Conservation (phyloP, 768 basidiomycete species). For the Mycena crocata region DNA sequence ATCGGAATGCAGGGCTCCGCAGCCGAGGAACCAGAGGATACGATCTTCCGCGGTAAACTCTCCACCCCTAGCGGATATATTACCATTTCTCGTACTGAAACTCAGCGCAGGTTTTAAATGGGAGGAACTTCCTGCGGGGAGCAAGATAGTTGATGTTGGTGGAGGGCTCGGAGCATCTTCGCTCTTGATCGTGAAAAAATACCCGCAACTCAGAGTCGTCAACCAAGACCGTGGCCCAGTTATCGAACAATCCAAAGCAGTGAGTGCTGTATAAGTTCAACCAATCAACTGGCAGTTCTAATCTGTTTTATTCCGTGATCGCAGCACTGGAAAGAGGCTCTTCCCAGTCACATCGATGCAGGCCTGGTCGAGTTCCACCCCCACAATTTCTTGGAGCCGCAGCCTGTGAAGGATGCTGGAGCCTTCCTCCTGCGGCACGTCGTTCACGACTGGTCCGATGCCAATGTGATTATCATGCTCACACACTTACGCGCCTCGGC, state of each 20-base stretch:
- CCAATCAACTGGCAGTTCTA: neutral
- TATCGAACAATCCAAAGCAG: constrained; percentile 9
- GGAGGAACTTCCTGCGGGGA: neutral
- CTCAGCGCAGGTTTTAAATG: constrained; percentile 8
- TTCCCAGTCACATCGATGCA: neutral
- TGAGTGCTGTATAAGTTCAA: too few species aligned
- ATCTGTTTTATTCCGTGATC: neutral
- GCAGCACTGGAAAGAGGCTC: constrained; percentile 8
- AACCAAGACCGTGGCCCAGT: constrained; percentile 7
- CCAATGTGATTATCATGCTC: constrained; percentile 51
- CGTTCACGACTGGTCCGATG: constrained; percentile 66
- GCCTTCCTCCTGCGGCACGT: constrained; percentile 62
- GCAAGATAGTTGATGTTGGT: constrained; percentile 22
- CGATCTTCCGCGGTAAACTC: constrained; percentile 13
- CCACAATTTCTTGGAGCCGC: constrained; percentile 65
- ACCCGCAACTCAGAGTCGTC: neutral
- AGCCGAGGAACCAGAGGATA: constrained; percentile 10
- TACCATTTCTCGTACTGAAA: neutral
- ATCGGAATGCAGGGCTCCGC: too few species aligned
- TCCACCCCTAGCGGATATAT: too few species aligned
- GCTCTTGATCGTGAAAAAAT: neutral
- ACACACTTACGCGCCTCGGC: constrained; percentile 55
- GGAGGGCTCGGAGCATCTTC: constrained; percentile 16
- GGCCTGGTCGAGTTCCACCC: constrained; percentile 10
- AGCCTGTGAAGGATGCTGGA: constrained; percentile 49